phyloP scores from a whole-genome alignment of 495 filamentous ascomycete genomes.

The Penicillium ochrochloron region DNA sequence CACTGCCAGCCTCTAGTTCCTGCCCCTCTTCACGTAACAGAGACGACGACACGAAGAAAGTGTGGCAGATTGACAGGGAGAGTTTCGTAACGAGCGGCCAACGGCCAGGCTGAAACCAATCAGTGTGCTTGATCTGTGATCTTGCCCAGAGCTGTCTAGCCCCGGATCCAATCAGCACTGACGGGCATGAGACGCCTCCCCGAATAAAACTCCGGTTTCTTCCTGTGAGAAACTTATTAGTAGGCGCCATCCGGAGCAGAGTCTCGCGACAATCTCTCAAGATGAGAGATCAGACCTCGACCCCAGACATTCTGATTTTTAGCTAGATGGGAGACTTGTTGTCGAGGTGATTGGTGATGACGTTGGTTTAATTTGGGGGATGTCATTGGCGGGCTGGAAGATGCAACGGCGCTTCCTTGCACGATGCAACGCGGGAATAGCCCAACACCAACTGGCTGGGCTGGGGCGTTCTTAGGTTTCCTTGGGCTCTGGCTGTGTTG shows the following conservation, averaged over 20 bases:
- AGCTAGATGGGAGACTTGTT: neutral
- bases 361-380: neutral
- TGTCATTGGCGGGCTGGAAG: constrained; percentile 5
- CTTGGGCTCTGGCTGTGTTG: neutral
- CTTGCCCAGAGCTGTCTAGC: constrained; percentile 4
- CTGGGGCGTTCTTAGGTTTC: neutral
- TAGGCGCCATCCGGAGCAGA: constrained; percentile 6
- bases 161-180: constrained; percentile 25
- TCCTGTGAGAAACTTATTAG: neutral
- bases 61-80: neutral
- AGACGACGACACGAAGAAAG: neutral
- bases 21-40: neutral
- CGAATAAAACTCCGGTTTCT: constrained; percentile 17
- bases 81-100: constrained; percentile 1
- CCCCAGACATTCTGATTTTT: neutral
- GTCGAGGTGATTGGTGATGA: neutral
- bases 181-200: constrained; percentile 9
- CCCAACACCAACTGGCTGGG: constrained; percentile 5
- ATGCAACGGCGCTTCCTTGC: constrained; percentile 19
- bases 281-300: neutral
- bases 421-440: constrained; percentile 20
- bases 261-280: neutral
- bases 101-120: constrained; percentile 18
- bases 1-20: neutral
- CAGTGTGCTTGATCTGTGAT: constrained; percentile 16